Base-by-base conservation (phyloP, 129 eudicot species). In the Cynara cardunculus region DNA sequence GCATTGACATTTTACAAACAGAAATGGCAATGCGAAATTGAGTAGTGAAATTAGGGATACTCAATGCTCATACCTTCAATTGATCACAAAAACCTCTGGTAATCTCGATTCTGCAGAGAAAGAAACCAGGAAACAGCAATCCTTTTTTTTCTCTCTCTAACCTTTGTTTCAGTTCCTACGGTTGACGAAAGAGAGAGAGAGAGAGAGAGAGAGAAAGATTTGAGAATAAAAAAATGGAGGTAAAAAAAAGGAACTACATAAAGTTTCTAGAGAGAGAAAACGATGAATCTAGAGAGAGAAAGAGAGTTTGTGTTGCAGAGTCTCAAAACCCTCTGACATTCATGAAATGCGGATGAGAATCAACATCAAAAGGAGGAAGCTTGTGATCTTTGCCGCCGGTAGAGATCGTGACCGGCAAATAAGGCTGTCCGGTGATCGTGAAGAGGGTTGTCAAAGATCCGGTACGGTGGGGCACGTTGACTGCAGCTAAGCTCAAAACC, bases 181-280 rank as follows among this genome's bases (percentile, higher is more conserved):
- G 89, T 84, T 84, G 89, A 89, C 86, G 81, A 69, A 76, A 73
- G 83, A 68, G 82, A 86, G 82, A 86, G 85, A 81, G 64, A 71
- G 68, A 73, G 83, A 68, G 82, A 86, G 82, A 86, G 85, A 81
- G 64, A 71, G 68, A 77, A 72, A 80, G 66, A 13, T 14, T 10
- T 44, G 37, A 61, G 32, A 41, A 35, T 30, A 49, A 62, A 39
- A 67, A 70, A 69, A 44, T 69, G 82, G 82, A 79, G 76, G 82
- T 79, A 39, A 31, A 85, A 84, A 73, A 37, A 39, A 39, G 12
- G 74, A 80, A 53, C 64, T 86, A 44, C 34, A 68, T 30, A 32
- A 41, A 56, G 61, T 74, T 31, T 78, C 67, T 76, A 69, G 88
- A 77, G 77, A 78, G 86, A 78, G 80, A 84, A 37, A 73, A 62